Evolutionary conservation across 192 early-diverging fungal genomes (phyloP).

Genomic region (Entophlyctis luteolus): DNA sequence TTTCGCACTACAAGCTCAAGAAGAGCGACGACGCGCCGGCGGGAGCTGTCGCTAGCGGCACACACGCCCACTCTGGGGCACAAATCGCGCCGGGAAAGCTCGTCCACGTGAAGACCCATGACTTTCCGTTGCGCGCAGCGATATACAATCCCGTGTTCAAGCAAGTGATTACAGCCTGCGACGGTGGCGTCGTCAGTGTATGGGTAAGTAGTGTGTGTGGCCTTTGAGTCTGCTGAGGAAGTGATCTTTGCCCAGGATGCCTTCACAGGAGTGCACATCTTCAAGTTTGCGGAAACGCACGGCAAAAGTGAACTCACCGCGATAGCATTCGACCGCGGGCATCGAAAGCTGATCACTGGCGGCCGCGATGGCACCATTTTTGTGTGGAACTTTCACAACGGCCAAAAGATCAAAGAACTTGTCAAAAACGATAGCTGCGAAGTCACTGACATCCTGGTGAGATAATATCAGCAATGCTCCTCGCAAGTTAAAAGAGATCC

Average conservation of each 20-base stretch:
- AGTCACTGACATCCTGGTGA: conserved; percentile 46
- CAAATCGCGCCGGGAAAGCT: too few species aligned
- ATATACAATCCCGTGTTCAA: conserved; percentile 48
- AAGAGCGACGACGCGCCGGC: conserved; percentile 15
- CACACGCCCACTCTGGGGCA: too few species aligned
- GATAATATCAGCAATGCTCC: background rate
- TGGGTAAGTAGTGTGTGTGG: conserved; percentile 39
- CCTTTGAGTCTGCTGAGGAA: background rate
- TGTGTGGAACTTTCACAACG: conserved; percentile 63
- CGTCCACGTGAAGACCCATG: conserved; percentile 40
- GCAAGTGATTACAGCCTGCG: conserved; percentile 46
- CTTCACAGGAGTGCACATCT: conserved; percentile 42
- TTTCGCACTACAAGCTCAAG: conserved; percentile 36
- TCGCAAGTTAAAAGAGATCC: background rate
- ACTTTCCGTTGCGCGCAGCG: conserved; percentile 40
- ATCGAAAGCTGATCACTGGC: conserved; percentile 50
- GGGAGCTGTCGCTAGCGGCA: background rate
- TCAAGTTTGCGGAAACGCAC: conserved; percentile 45
- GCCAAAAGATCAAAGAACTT: conserved; percentile 48
- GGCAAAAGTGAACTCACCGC: conserved; percentile 51
- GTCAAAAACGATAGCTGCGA: conserved; percentile 48
- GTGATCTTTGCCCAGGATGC: conserved; percentile 32
- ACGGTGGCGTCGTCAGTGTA: conserved; percentile 49
- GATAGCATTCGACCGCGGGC: conserved; percentile 43
- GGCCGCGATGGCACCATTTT: conserved; percentile 53